Base-by-base conservation (phyloP, 805 yeast genomes). In the Starmera quercuum region DNA sequence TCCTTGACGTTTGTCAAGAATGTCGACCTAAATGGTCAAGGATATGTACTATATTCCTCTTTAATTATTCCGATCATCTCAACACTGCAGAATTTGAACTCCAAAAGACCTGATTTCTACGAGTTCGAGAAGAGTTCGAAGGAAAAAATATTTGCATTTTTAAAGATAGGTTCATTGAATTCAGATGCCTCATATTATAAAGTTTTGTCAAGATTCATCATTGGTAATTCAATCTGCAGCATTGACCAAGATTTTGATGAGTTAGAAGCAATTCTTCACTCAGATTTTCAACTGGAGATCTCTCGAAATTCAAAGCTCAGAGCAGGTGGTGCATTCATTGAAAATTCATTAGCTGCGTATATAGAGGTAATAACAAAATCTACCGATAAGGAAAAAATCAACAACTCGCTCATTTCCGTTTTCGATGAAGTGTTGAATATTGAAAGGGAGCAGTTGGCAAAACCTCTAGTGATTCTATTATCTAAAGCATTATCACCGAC, bases 71-170 rank as follows among this genome's bases (percentile, higher is more conserved):
- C 71, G 11, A 65, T 78, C 10, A 44, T 81, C 43, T 64, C 67
- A 11, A 59, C 75, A 0, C 45, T 80, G 23, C 54, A 62, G 4
- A 44, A 58, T 0, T 43, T 79, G 19, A 64, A 72, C 12, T 50
- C 53, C n/a, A 54, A 64, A 28, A 70, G 73, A 40, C 60, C 66
- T 13, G 68, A 62, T 20, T 61, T 80, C 31, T 78, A 85, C 79
- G 55, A 64, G 4, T 71, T 68, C 42, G 64, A 61, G 15, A 79
- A 78, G 36, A 57, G 58, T 4, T 42, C 75, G 1, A 61, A 63
- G 13, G 64, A 62, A 4, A 66, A 65, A 37, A 47, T 82, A 9
- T 30, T 61, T 2, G 66, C 58, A 0, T 67, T 78, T 40, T 43
- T 82, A 15, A 58, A 58, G 10, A 40, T 75, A 11, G 82, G 86